Evolutionary conservation across 2,329 filamentous ascomycete genomes (phyloP), one percentile per base, ranked within the genome.

Genomic region (Colletotrichum australisinense): DNA sequence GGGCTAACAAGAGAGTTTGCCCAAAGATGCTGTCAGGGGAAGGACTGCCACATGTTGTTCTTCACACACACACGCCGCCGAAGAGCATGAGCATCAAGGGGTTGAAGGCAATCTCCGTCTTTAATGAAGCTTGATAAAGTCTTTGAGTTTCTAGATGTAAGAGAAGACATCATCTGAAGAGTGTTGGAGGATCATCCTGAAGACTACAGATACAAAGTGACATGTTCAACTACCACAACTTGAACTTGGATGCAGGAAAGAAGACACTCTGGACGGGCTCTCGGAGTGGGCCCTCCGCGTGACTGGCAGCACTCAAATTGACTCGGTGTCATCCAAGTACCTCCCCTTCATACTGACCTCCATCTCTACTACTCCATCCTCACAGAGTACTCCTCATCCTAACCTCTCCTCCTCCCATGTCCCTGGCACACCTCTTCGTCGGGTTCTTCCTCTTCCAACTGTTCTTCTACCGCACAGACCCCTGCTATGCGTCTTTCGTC

Each of bases 351-450:
- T 49, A 53, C 35, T 32, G 22, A 57, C 42, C 24, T 19, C 26
- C 32, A 14, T 19, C 35, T 57, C 19, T 49, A 28, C 38, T 16
- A 11, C 32, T 35, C 32, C 32, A 5, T 35, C 32, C 26, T 26
- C 26, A 35, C 32, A 12, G 32, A 35, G 11, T 12, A 35, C 32
- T 22, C 59, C 22, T 30, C 16, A n/a, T 26, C 30, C n/a, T 22
- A 35, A 42, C 14, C 35, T 55, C 66, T 69, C 69, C 65, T 59
- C 59, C 69, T 49, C 42, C 42, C 42, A 49, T 42, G 38, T 49
- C 42, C 42, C 42, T 49, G 11, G 42, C 42, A 49, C 42, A 22
- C 8, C 42, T 49, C 19, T 9, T 19, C 19, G 42, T 22, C 42
- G 19, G 42, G 19, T 49, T 46, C 42, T 46, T 46, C 42, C 19